A percentile compares a stretch with the other conserved stretches of the same genome.
These are phyloP conservation scores for Cutaneotrichosporon sp. DNA, from an alignment of 1,284 basidiomycete genomes.

Conservation along the genomic window DNA sequence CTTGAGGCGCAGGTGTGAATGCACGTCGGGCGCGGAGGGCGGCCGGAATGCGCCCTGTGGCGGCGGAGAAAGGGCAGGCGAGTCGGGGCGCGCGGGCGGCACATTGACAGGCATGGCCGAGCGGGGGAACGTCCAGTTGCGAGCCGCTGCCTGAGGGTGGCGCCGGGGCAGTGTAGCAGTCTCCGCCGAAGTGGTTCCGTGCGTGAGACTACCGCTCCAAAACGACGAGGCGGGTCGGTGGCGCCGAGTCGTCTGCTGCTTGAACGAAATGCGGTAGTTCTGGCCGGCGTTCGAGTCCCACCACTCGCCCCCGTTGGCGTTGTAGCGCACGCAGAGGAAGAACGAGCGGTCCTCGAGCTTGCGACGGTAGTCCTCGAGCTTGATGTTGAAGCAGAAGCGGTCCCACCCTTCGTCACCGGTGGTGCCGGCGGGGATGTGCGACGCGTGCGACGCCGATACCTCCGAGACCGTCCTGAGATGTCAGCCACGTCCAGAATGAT, in stretches of 20 bases:
- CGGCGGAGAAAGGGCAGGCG: conserved; percentile 22
- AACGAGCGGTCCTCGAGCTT: conserved; percentile 67
- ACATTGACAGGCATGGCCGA: not conserved
- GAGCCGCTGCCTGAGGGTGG: conserved; percentile 19
- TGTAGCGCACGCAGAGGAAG: conserved; percentile 67
- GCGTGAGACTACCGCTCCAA: not conserved
- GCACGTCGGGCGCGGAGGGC: conserved; percentile 47
- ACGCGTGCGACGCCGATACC: conserved; percentile 54
- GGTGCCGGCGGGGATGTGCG: conserved; percentile 51
- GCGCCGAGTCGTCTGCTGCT: conserved; percentile 34
- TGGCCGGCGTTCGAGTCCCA: conserved; percentile 57
- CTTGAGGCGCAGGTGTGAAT: conserved; percentile 44
- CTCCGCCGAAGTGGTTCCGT: conserved; percentile 14
- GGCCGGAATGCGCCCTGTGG: conserved; percentile 41
- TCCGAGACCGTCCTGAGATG: conserved; percentile 56
- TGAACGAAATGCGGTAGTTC: conserved; percentile 57
- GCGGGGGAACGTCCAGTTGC: conserved; percentile 43
- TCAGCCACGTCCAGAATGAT: not conserved
- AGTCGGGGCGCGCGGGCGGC: conserved; percentile 11
- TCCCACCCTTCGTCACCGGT: conserved; percentile 56
- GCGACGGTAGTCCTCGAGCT: conserved; percentile 70
- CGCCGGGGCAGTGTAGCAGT: conserved; percentile 11
- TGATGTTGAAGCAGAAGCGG: conserved; percentile 60
- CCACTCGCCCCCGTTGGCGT: conserved; percentile 54
- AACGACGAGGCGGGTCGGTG: conserved; percentile 4